Base-by-base conservation (phyloP, 2,329 filamentous ascomycete genomes). In the Colletotrichum gloeosporioides region DNA sequence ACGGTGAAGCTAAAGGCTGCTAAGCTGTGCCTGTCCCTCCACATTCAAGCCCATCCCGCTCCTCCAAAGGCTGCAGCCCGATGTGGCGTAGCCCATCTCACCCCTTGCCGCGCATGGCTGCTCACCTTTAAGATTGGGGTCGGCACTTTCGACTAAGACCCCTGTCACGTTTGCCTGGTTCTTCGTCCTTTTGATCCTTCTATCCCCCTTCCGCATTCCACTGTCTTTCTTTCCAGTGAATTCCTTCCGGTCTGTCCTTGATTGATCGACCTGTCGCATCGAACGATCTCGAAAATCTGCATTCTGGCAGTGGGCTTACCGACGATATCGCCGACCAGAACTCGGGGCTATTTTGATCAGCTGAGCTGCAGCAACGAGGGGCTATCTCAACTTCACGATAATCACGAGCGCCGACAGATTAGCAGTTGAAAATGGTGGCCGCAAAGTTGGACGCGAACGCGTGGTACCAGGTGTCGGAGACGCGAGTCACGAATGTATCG, bases 401-500 rank as follows among this genome's bases (percentile, higher is more conserved):
- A 22, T 2, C 44, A 22, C 44, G 44, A 53, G 44, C 3, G 44
- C n/a, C 44, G 10, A 53, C 10, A 22, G n/a, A 53, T 22, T 53
- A 22, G n/a, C 44, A 53, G 44, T 7, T 18, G 5, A 70, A 22
- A 15, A 76, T 78, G 78, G 77, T 75, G 13, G 77, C 80, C 25
- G 81, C 77, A n/a, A 80, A 80, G 49, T 71, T 85, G 44, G 81
- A 86, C 78, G 62, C 80, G 13, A 85, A 86, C 67, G 81, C 77
- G 22, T 86, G 84, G 84, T 85, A 83, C 73, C 79, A 83, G 57
- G 53, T 85, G n/a, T 82, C 80, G 6, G 84, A 85, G 70, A 78
- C 73, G 15, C 82, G 83, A n/a, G 82, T 85, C n/a, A 83, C 84
- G 73, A 76, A 78, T 16, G 79, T 80, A 29, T 71, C 76, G 13